Base-by-base conservation (phyloP, 139 green algal species). In the Chlorella sp. region DNA sequence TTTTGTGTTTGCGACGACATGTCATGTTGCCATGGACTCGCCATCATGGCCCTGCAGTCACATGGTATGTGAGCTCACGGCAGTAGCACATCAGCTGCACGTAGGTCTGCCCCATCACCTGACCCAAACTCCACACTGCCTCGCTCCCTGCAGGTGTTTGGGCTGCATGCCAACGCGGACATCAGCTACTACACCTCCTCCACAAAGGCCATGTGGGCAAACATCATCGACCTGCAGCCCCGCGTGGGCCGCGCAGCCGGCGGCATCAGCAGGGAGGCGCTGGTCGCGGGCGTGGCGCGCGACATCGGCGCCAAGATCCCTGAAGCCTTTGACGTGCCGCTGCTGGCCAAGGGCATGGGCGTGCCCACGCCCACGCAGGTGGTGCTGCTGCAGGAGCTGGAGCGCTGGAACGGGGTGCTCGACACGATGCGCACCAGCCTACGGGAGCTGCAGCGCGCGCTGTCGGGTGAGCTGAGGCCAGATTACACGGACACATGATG, bases 81-180 rank as follows among this genome's bases (percentile, higher is more conserved):
- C n/a, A n/a, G n/a, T n/a, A n/a, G n/a, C n/a, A n/a, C n/a, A n/a
- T n/a, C n/a, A n/a, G n/a, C n/a, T n/a, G n/a, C n/a, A n/a, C n/a
- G n/a, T n/a, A n/a, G n/a, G n/a, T n/a, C n/a, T n/a, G n/a, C n/a
- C n/a, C n/a, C n/a, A n/a, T n/a, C n/a, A n/a, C n/a, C n/a, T n/a
- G n/a, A n/a, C n/a, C n/a, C n/a, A n/a, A n/a, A n/a, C n/a, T n/a
- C n/a, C n/a, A n/a, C n/a, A n/a, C n/a, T n/a, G n/a, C n/a, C n/a
- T n/a, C n/a, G n/a, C n/a, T n/a, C n/a, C n/a, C n/a, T n/a, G n/a
- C n/a, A n/a, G 78, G 84, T 93, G 35, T 95, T 97, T 77, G 91
- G 91, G 1, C 81, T 97, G 63, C 88, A 95, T 63, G 74, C 84
- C 62, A 95, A 95, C 72, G 91, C 91, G 26, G 90, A 97, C 84